These are phyloP conservation scores for Chlamydomonas sphaeroides DNA, from an alignment of 139 green algal genomes.

Conservation along the genomic window DNA sequence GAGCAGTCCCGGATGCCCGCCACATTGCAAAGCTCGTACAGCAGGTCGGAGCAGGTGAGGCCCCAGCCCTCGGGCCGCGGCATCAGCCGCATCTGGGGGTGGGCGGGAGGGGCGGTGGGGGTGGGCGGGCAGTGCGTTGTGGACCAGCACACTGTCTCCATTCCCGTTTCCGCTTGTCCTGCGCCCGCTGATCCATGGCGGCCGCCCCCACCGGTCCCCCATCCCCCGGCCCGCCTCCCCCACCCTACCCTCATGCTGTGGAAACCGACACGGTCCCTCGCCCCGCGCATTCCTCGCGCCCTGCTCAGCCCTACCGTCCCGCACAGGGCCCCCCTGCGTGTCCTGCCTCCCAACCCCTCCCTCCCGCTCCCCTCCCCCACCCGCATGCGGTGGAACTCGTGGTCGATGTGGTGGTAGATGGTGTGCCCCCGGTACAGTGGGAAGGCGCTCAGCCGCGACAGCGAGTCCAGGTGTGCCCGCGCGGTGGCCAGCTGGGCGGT, in stretches of 20 bases:
- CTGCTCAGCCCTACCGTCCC: neutral
- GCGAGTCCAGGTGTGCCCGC: slow-evolving; percentile 48
- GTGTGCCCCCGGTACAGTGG: slow-evolving; percentile 67
- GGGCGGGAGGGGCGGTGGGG: no score
- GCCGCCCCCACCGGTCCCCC: no score
- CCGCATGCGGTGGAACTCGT: slow-evolving; percentile 53
- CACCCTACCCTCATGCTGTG: no score
- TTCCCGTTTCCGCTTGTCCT: no score
- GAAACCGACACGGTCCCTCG: no score
- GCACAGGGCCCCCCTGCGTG: neutral
- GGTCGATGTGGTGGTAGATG: slow-evolving; percentile 63
- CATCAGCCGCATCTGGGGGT: slow-evolving; percentile 51
- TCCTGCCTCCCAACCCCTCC: neutral
- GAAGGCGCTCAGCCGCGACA: slow-evolving; percentile 48
- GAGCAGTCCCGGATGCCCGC: slow-evolving; percentile 57
- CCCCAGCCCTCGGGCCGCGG: slow-evolving; percentile 59
- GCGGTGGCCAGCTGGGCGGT: slow-evolving; percentile 49
- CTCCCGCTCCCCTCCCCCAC: neutral
- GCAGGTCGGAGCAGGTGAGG: slow-evolving; percentile 43
- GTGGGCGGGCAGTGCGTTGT: no score
- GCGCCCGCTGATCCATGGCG: no score
- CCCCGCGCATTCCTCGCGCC: no score
- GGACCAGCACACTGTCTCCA: no score
- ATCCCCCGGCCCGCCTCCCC: no score
- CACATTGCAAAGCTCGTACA: slow-evolving; percentile 61